phyloP scores from a whole-genome alignment of 768 basidiomycete species.

The Tylopilus rubrobrunneus region DNA sequence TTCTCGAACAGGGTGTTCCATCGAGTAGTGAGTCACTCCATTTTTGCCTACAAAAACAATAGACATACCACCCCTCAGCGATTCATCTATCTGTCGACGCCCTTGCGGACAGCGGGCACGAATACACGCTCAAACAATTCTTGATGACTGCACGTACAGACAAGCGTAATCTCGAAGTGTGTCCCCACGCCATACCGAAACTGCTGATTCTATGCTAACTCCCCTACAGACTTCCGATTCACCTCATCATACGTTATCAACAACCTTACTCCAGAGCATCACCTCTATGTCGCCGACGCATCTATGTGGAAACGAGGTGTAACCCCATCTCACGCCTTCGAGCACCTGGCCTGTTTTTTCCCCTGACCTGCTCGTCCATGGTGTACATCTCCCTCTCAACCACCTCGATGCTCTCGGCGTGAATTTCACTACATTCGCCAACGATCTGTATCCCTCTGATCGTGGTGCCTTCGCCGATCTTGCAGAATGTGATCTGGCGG shows the following conservation, averaged over 20 bases:
- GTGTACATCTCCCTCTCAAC: constrained; percentile 56
- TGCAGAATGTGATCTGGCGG: constrained; percentile 43
- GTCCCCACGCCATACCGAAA: constrained; percentile 31
- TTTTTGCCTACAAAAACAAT: background rate
- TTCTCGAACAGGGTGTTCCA: constrained; percentile 43
- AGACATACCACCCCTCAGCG: constrained; percentile 1
- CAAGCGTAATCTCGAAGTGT: constrained; percentile 59
- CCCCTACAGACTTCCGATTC: constrained; percentile 48
- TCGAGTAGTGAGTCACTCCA: constrained; percentile 39
- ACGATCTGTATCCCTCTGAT: constrained; percentile 6
- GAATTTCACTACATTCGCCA: constrained; percentile 34
- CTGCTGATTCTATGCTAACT: background rate
- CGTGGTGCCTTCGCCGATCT: constrained; percentile 37
- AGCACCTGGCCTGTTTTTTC: constrained; percentile 76
- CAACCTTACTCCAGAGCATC: constrained; percentile 35
- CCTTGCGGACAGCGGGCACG: constrained; percentile 68
- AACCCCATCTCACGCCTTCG: constrained; percentile 46
- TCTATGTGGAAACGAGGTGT: constrained; percentile 17
- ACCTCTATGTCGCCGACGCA: constrained; percentile 56
- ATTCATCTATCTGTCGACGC: constrained; percentile 56
- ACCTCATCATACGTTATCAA: constrained; percentile 61
- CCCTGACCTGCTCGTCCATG: constrained; percentile 73
- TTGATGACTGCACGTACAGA: constrained; percentile 63
- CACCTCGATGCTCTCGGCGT: constrained; percentile 46
- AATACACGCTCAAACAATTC: constrained; percentile 73